phyloP scores from a whole-genome alignment of 1,284 basidiomycete species.

The Trichosporon asahii region DNA sequence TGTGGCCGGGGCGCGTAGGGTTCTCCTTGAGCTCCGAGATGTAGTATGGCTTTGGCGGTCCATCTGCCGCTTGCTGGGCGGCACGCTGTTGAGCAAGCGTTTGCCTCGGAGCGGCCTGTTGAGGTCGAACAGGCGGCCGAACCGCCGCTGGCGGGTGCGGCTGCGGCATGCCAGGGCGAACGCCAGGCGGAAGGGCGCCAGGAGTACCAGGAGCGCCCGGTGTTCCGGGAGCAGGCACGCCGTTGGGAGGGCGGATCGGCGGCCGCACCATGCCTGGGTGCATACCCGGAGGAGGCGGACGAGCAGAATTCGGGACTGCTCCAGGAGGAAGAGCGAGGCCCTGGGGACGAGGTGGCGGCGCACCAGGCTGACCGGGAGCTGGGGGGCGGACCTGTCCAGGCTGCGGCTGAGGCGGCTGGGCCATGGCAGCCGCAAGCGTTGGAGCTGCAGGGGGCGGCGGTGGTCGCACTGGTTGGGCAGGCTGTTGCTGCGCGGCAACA shows the following conservation, averaged over 20 bases:
- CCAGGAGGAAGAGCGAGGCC: constrained; percentile 7
- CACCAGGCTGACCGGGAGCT: constrained; percentile 8
- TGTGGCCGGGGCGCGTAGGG: constrained; percentile 44
- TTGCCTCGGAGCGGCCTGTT: constrained; percentile 1
- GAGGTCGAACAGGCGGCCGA: constrained; percentile 7
- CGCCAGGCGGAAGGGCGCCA: constrained; percentile 3
- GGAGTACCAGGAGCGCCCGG: constrained; percentile 7
- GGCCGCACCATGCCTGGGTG: background rate
- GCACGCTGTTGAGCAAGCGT: constrained; percentile 15
- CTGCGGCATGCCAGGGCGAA: constrained; percentile 14
- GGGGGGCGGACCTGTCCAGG: constrained; percentile 8
- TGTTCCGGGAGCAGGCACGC: background rate
- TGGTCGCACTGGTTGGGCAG: background rate
- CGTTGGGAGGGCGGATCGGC: constrained; percentile 3
- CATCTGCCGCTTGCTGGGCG: constrained; percentile 22
- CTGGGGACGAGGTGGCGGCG: background rate
- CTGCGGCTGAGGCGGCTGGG: background rate
- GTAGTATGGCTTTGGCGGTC: constrained; percentile 40
- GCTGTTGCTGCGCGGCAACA: background rate
- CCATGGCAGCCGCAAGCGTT: constrained; percentile 2
- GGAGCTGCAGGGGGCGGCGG: constrained; percentile 16
- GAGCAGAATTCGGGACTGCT: background rate
- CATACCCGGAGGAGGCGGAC: background rate
- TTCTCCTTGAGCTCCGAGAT: constrained; percentile 46
- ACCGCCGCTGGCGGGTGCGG: background rate